Conservation (phyloP, 306 rosid species). For the Cucurbita moschata region DNA sequence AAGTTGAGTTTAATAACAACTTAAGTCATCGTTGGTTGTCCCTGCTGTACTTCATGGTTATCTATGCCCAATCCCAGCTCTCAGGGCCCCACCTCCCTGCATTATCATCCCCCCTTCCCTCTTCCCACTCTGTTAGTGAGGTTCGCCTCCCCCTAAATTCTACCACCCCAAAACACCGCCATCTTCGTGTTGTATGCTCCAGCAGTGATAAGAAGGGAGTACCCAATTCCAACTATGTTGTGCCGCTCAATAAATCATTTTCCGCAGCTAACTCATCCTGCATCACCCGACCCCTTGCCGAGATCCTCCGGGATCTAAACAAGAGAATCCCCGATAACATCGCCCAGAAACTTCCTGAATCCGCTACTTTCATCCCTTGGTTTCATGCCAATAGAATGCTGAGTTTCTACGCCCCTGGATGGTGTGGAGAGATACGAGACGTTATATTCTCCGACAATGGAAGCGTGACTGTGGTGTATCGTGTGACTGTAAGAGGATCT, state of each 20-base stretch:
- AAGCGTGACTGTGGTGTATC: constrained; percentile 43
- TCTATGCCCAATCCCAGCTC: background rate
- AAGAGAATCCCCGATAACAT: constrained; percentile 83
- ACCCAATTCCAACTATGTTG: constrained; percentile 74
- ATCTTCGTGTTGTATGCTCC: background rate
- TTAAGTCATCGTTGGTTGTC: background rate
- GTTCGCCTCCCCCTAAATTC: background rate
- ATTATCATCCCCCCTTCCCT: background rate
- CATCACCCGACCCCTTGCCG: constrained; percentile 74
- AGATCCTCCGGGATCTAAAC: constrained; percentile 80
- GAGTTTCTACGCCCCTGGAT: constrained; percentile 98
- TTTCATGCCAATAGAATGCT: constrained; percentile 95
- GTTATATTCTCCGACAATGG: constrained; percentile 90
- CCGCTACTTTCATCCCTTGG: constrained; percentile 65
- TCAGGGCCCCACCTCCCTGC: background rate
- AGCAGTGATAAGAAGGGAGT: constrained; percentile 21
- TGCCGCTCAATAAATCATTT: constrained; percentile 68
- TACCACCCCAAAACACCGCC: background rate
- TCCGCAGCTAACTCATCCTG: constrained; percentile 52
- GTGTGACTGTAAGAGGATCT: constrained; percentile 85
- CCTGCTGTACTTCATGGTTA: background rate
- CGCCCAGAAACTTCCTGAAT: constrained; percentile 20
- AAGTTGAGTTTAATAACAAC: background rate
- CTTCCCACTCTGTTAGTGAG: background rate
- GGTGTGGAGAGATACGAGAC: constrained; percentile 99